These are phyloP conservation scores for Daldinia vernicosa DNA, from an alignment of 495 filamentous ascomycete genomes.

Conservation along the genomic window DNA sequence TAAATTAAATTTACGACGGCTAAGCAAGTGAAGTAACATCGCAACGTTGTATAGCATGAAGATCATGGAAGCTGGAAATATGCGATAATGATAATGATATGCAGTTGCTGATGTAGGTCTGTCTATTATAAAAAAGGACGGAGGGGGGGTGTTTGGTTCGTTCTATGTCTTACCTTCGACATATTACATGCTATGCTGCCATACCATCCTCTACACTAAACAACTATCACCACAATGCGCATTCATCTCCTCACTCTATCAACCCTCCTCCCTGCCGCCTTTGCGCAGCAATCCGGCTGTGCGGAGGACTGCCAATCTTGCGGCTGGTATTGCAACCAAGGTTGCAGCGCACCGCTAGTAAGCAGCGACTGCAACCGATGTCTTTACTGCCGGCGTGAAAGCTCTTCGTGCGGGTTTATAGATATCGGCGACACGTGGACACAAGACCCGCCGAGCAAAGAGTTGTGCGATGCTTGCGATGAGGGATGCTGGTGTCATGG, in stretches of 20 bases:
- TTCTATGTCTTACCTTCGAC: background rate
- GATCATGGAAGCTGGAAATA: conserved; percentile 8
- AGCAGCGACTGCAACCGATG: conserved; percentile 26
- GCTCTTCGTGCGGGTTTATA: conserved; percentile 32
- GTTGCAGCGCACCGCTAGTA: conserved; percentile 21
- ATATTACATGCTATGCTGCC: too few relatives aligned
- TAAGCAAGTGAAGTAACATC: conserved; percentile 13
- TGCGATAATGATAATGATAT: conserved; percentile 17
- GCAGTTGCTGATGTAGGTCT: background rate
- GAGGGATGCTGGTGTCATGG: conserved; percentile 35
- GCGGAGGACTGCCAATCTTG: conserved; percentile 16
- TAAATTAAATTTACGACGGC: conserved; percentile 24
- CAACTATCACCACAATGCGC: conserved; percentile 2
- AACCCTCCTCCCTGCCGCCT: background rate
- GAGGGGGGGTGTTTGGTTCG: background rate
- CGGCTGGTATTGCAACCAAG: conserved; percentile 37
- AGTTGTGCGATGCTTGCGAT: conserved; percentile 26
- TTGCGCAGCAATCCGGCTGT: conserved; percentile 4
- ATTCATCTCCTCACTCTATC: conserved; percentile 15
- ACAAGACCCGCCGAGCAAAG: conserved; percentile 26
- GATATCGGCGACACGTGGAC: conserved; percentile 23
- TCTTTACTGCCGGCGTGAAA: conserved; percentile 43
- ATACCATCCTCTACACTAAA: background rate
- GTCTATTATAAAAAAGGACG: too few relatives aligned
- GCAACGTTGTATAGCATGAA: background rate